Base-by-base conservation (phyloP, 1,284 basidiomycete species). In the Athelia sp. region DNA sequence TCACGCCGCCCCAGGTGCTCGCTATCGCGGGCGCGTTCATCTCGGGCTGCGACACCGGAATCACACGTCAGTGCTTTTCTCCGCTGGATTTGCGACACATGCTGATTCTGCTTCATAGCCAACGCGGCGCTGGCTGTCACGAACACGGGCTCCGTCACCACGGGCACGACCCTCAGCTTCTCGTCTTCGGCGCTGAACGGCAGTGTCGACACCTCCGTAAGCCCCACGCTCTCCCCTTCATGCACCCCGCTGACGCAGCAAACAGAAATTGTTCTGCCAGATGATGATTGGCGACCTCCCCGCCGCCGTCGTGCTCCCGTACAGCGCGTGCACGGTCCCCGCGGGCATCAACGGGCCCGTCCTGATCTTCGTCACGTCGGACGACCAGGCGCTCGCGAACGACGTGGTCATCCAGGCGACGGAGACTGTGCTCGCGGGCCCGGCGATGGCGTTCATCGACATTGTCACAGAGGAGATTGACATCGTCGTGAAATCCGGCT, bases 21-120 rank as follows among this genome's bases (percentile, higher is more conserved):
- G 81, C 87, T 21, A 70, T 92, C 47, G 87, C 84, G n/a, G 71
- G 76, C 43, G 67, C 74, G 3, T 91, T 92, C 74, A 75, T 93
- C 57, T 77, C 75, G 32, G 86, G 84, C 11, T 92, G 89, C 56
- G 76, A 83, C 56, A 63, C 83, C 50, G 81, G 81, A 49, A 63
- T 90, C 45, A 67, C 74, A 17, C 70, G 83, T 84, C 72, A 65
- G 10, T 13, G 24, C 45, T 32, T 26, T 23, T 6, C n/a, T 14
- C 36, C 43, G 36, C 35, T 36, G 8, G 15, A 21, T 31, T n/a
- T 21, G n/a, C 3, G 10, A 22, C 40, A 49, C n/a, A 15, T 34
- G 42, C 48, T 49, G 17, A 56, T 45, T 49, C 26, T 29, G 4
- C 23, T 45, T 35, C 45, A 24, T 52, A 81, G 85, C 82, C 23